Base-by-base conservation (phyloP, 768 basidiomycete species). In the Macrolepiota albuminosa region DNA sequence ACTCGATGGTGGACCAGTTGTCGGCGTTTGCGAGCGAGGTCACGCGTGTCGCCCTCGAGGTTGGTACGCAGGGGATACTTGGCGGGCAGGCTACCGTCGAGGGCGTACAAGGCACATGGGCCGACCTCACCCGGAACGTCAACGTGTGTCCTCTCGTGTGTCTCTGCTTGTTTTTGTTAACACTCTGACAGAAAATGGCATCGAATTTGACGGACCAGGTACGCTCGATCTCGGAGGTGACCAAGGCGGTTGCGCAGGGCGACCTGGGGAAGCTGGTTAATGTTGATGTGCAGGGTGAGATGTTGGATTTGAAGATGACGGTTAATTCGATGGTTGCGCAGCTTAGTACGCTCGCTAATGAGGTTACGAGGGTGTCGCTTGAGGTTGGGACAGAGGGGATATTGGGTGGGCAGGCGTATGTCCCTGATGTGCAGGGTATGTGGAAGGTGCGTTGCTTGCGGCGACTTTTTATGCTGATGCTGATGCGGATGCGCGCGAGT, bases 301-400 rank as follows among this genome's bases (percentile, higher is more conserved):
- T 98, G 84, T 82, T 94, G 26, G 90, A 93, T 66, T 72, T 91
- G 73, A 91, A 92, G 74, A 80, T 89, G 71, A 98, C 94, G 1
- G 93, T 76, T 82, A 96, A 79, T 84, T 93, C 67, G 75, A 94
- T 77, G 95, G 95, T 76, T 81, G 94, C 85, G 24, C 87, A 89
- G 67, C 71, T 93, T 37, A 86, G 81, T 24, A 89, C 86, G 0
- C 75, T 92, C 5, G 89, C 87, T 2, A 87, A 84, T 52, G 89
- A 92, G 66, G 93, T 96, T n/a, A 93, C 91, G 14, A 81, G 93
- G 60, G 96, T 98, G 18, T 89, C 88, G 43, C 78, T 97, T 63
- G 95, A 97, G 71, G 93, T 95, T 63, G 93, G 93, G 47, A 93
- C 88, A 40, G 90, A 95, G 71, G 93, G 94, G 71, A 96, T 92